Percentiles rank a stretch among this genome's conserved stretches.
Evolutionary conservation across 1,139 yeast genomes (phyloP).

Genomic region (Wickerhamomyces sp.): DNA sequence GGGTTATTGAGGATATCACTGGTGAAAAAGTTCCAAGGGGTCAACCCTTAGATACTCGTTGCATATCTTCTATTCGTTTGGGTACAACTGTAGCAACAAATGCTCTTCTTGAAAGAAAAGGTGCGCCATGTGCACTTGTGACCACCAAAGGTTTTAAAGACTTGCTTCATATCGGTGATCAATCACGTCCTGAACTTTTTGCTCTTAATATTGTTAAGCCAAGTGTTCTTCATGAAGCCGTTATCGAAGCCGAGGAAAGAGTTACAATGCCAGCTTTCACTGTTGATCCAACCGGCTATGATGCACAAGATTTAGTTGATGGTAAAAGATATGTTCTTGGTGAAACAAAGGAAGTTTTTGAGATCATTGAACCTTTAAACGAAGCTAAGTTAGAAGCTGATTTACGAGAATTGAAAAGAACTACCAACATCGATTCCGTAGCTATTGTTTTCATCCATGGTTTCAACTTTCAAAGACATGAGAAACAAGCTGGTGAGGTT

Average conservation of each 20-base stretch:
- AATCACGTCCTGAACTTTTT: constrained; percentile 60
- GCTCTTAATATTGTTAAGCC: constrained; percentile 52
- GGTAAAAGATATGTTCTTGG: constrained; percentile 30
- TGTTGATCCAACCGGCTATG: constrained; percentile 22
- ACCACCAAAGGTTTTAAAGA: constrained; percentile 66
- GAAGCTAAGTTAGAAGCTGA: constrained; percentile 20
- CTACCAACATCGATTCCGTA: constrained; percentile 54
- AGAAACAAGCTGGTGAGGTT: constrained; percentile 48
- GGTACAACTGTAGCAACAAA: constrained; percentile 83
- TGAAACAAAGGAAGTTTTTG: constrained; percentile 51
- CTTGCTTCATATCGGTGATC: constrained; percentile 62
- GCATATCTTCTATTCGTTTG: constrained; percentile 57
- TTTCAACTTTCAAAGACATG: constrained; percentile 66
- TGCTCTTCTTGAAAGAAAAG: constrained; percentile 66
- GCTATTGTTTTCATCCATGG: constrained; percentile 70
- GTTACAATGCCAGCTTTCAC: constrained; percentile 23
- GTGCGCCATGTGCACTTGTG: constrained; percentile 57
- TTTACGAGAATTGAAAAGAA: constrained; percentile 35
- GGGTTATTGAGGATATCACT: constrained; percentile 60
- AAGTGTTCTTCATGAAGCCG: constrained; percentile 53
- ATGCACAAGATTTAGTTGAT: constrained; percentile 15
- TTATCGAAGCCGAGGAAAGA: constrained; percentile 66
- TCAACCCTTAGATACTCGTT: constrained; percentile 38
- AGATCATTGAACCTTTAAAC: constrained; percentile 38
- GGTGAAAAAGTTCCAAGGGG: constrained; percentile 48